phyloP scores from a whole-genome alignment of 148 eudicot genomes.

The Arbutus unedo region DNA sequence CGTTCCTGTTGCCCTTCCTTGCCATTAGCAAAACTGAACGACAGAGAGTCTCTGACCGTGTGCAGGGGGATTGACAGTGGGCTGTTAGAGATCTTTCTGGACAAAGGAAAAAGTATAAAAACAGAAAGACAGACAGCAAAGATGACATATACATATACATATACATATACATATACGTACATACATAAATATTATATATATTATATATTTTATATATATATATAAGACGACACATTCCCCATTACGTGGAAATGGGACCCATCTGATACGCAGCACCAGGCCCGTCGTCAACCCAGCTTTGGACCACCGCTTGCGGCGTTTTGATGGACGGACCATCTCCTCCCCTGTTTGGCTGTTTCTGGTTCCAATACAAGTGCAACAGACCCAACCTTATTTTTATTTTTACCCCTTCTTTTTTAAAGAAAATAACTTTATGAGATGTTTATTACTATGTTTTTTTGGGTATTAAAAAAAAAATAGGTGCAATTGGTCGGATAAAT shows the following conservation, averaged over 20 bases:
- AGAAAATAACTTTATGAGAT: too few species aligned
- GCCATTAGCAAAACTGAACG: too few species aligned
- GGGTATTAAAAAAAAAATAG: too few species aligned
- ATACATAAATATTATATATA: neutral
- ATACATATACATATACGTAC: neutral
- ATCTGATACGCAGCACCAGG: neutral
- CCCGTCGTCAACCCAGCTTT: neutral
- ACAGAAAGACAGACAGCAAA: neutral
- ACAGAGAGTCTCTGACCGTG: neutral
- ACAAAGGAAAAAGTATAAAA: neutral
- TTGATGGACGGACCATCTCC: neutral
- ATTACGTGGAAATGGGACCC: constrained; percentile 1
- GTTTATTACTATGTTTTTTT: too few species aligned
- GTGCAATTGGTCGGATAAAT: too few species aligned
- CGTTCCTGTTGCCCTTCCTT: too few species aligned
- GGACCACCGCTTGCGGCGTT: constrained; percentile 33
- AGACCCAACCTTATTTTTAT: too few species aligned
- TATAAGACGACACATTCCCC: neutral
- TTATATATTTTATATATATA: too few species aligned
- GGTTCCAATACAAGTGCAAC: neutral
- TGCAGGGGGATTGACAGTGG: neutral
- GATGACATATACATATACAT: neutral
- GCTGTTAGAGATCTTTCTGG: neutral
- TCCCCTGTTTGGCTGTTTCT: neutral
- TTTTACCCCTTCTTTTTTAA: too few species aligned